Evolutionary conservation across 179 eudicot species (phyloP).

Genomic region (Beta macrorhiza): DNA sequence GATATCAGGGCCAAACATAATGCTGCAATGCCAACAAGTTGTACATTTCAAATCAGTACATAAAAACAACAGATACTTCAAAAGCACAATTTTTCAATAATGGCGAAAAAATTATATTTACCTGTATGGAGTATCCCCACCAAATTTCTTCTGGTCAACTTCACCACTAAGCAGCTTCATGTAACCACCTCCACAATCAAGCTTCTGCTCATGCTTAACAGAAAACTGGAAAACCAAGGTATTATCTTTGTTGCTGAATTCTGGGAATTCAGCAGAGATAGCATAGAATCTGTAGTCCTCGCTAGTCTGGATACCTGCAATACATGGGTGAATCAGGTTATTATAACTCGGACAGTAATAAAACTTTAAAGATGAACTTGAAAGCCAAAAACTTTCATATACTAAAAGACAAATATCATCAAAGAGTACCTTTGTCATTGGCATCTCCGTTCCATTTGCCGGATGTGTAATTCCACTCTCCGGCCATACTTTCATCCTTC

Average conservation of each 20-base stretch:
- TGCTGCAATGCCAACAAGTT: conserved; percentile 46
- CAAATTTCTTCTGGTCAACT: conserved; percentile 82
- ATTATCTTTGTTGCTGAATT: conserved; percentile 93
- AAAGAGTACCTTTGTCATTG: conserved; percentile 66
- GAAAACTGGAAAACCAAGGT: conserved; percentile 90
- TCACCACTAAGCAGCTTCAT: conserved; percentile 91
- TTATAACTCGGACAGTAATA: neutral
- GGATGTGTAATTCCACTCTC: conserved; percentile 91
- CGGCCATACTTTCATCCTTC: conserved; percentile 81
- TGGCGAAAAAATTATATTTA: conserved; percentile 9
- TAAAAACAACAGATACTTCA: neutral
- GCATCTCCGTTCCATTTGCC: conserved; percentile 95
- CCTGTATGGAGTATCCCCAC: conserved; percentile 97
- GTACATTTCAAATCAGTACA: conserved; percentile 16
- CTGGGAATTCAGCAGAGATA: conserved; percentile 87
- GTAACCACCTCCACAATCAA: conserved; percentile 99
- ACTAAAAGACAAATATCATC: neutral
- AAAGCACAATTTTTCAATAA: neutral
- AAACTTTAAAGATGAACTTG: neutral
- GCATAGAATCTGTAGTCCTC: conserved; percentile 95
- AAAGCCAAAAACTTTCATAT: neutral
- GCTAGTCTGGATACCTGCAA: conserved; percentile 84
- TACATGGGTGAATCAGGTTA: neutral
- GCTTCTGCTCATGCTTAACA: conserved; percentile 93
- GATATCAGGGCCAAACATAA: conserved; percentile 98